Evolutionary conservation across 306 rosid genomes (phyloP).

Genomic region (Sicyos edulis): DNA sequence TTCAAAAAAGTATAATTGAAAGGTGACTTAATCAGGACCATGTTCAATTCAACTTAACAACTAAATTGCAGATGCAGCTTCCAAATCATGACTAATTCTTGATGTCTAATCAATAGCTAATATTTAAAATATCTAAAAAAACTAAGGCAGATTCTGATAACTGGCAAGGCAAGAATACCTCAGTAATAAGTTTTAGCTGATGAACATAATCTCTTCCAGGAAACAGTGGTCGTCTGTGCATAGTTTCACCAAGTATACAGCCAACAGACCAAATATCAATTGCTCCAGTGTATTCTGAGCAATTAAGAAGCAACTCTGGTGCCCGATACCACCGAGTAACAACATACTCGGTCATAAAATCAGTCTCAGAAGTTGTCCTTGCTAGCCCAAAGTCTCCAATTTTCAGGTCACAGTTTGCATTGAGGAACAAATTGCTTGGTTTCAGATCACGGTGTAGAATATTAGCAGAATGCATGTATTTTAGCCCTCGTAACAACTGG

Average conservation of each 20-base stretch:
- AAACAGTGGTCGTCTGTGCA: constrained; percentile 78
- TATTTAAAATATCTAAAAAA: neutral
- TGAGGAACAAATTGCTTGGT: constrained; percentile 88
- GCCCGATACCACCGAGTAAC: no score
- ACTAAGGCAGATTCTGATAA: neutral
- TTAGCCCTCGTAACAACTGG: no score
- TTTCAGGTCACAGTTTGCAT: constrained; percentile 96
- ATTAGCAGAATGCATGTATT: constrained; percentile 81
- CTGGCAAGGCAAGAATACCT: constrained; percentile 40
- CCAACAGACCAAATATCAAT: constrained; percentile 99
- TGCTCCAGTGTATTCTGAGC: constrained; percentile 93
- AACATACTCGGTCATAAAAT: constrained; percentile 98
- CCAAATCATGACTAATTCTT: neutral
- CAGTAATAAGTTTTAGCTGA: constrained; percentile 87
- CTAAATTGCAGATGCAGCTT: neutral
- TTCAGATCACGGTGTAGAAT: constrained; percentile 94
- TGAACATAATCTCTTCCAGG: constrained; percentile 96
- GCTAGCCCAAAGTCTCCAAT: constrained; percentile 97
- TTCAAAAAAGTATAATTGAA: neutral
- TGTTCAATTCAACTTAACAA: neutral
- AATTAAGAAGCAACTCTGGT: constrained; percentile 86
- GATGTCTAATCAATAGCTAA: neutral
- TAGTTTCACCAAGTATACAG: constrained; percentile 89
- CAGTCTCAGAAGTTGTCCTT: constrained; percentile 97
- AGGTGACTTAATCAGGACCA: neutral